Conservation (phyloP, 768 basidiomycete species). For the Russula emetica region DNA sequence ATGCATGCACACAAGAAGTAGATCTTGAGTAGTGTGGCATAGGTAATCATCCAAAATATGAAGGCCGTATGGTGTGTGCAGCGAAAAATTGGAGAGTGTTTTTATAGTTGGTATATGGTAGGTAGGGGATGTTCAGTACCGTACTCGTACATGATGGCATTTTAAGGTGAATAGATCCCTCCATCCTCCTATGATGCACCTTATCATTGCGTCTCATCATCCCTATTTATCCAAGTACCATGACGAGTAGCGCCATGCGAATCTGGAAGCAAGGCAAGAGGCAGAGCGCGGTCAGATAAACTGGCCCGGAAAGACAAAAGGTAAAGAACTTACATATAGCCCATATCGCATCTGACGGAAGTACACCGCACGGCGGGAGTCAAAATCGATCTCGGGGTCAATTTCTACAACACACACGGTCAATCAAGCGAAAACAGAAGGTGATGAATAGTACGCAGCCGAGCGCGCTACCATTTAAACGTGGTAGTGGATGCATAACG, state of each 20-base stretch:
- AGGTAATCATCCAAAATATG: too few species aligned
- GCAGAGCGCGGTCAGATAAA: not conserved
- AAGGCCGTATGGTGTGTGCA: too few species aligned
- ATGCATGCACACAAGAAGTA: too few species aligned
- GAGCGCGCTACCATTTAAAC: slow-evolving; percentile 67
- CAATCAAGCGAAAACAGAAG: slow-evolving; percentile 1
- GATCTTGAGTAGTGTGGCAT: too few species aligned
- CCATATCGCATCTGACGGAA: slow-evolving; percentile 99
- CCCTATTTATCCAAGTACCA: slow-evolving; percentile 35
- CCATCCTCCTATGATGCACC: too few species aligned
- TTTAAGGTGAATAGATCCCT: too few species aligned
- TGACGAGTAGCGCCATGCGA: slow-evolving; percentile 52
- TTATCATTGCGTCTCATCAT: not conserved
- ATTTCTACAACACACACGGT: slow-evolving; percentile 60
- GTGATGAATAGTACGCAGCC: not conserved
- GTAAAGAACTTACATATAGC: slow-evolving; percentile 72
- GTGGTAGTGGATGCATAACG: slow-evolving; percentile 98
- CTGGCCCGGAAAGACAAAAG: not conserved
- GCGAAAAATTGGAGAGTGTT: too few species aligned
- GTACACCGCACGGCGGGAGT: slow-evolving; percentile 89
- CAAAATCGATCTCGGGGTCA: slow-evolving; percentile 97
- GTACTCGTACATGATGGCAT: too few species aligned
- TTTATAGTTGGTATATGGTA: too few species aligned
- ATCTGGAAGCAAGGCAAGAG: slow-evolving; percentile 34
- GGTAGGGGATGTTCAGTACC: too few species aligned